Conservation (phyloP, 345 rosid genomes). For the Firmiana major region DNA sequence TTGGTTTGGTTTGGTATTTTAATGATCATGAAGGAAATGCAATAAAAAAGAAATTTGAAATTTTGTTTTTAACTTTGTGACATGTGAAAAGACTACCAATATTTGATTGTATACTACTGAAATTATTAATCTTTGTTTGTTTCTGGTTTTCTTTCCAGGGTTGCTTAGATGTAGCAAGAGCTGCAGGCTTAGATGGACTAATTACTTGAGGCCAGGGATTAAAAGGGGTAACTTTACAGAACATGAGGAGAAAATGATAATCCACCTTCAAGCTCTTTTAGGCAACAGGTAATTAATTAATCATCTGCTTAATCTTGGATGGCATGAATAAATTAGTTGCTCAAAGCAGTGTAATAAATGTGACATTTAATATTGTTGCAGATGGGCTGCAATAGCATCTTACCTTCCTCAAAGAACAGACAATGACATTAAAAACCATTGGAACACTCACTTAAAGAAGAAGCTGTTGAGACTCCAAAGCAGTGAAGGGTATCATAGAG, state of each 20-base stretch:
- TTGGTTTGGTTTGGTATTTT: not conserved
- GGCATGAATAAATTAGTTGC: not conserved
- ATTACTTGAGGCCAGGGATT: conserved; percentile 78
- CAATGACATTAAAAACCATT: conserved; percentile 75
- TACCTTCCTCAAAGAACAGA: conserved; percentile 84
- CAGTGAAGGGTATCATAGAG: conserved; percentile 12
- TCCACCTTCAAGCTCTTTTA: conserved; percentile 79
- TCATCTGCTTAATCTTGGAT: not conserved
- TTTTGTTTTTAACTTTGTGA: not conserved
- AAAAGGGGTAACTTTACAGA: conserved; percentile 74
- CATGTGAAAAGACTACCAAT: not conserved
- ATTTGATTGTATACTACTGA: not conserved
- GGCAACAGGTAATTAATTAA: conserved; percentile 85
- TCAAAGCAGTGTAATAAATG: not conserved
- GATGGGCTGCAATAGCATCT: conserved; percentile 94
- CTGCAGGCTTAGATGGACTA: conserved; percentile 90
- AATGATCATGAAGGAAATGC: not conserved
- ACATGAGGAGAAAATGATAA: conserved; percentile 75
- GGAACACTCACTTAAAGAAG: conserved; percentile 84
- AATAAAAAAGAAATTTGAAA: not conserved
- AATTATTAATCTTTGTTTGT: not conserved
- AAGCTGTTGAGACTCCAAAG: conserved; percentile 44
- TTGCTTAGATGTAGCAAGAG: conserved; percentile 84
- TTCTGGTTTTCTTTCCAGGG: conserved; percentile 36
- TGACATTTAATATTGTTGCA: conserved; percentile 21